Base-by-base conservation (phyloP, 495 filamentous ascomycete genomes). In the Oleoguttula mirabilis region DNA sequence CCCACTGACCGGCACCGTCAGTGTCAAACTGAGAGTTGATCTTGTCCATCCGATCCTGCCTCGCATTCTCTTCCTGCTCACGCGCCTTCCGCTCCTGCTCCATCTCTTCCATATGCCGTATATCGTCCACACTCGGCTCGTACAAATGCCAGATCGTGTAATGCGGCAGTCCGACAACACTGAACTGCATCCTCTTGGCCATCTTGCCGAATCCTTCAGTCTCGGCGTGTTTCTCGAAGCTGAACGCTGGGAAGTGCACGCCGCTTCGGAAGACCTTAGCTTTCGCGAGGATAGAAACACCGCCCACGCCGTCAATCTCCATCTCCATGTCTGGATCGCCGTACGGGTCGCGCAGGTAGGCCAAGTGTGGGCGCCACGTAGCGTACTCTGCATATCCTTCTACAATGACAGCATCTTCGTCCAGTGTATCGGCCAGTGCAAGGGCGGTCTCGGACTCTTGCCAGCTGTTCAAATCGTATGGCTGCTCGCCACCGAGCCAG, bases 111-210 rank as follows among this genome's bases (percentile, higher is more conserved):
- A 99, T 99, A 50, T 95, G 92, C 38, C 82, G 77, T 37, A 96
- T 82, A 54, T 99, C 92, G 54, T 99, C 92, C 10, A 94, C 84
- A 47, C 84, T 93, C 10, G 92, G 92, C 59, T 99, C 92, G 66
- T 99, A 99, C 38, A 95, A 68, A 78, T 99, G 92, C 92, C 92
- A 99, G 43, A 99, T 94, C 0, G 87, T 94, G 60, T 99, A 99
- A 55, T 99, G 92, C 4, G 92, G 92, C 27, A 99, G 68, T 2
- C 92, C 92, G 46, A 96, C 77, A n/a, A 99, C 92, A 0, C 87
- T 94, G 59, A 85, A 95, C 31, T 79, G 67, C 88, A 96, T 94
- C 21, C 83, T 78, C 58, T 82, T 88, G 10, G 92, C 85, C 92
- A 99, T 96, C 88, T 99, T 99, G 60, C 90, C 90, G 59, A 99